Percentiles rank a stretch among this genome's conserved stretches.
phyloP scores from a whole-genome alignment of 2,329 filamentous ascomycete species.

The Sarocladiaceae sp. region DNA sequence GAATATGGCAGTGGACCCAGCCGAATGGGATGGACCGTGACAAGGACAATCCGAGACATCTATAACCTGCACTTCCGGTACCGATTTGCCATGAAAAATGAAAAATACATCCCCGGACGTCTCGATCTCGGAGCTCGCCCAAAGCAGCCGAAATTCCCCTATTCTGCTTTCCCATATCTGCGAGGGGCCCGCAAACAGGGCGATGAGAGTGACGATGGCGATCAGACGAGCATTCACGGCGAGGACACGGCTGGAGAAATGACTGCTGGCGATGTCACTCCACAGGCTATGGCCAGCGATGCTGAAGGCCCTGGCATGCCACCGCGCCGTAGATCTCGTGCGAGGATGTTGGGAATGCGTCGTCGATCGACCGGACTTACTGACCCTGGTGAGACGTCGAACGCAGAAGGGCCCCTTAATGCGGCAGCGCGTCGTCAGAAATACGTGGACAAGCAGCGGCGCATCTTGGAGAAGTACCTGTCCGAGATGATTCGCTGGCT shows the following conservation, averaged over 20 bases:
- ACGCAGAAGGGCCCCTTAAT: slow-evolving; percentile 33
- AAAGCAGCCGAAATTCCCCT: slow-evolving; percentile 85
- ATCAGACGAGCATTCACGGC: slow-evolving; percentile 37
- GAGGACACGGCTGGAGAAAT: slow-evolving; percentile 43
- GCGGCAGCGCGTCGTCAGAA: slow-evolving; percentile 38
- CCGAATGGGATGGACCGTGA: slow-evolving; percentile 93
- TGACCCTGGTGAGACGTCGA: slow-evolving; percentile 39
- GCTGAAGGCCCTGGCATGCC: slow-evolving; percentile 23
- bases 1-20: slow-evolving; percentile 95
- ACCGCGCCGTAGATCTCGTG: slow-evolving; percentile 44
- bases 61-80: slow-evolving; percentile 90
- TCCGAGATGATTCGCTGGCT: slow-evolving; percentile 93
- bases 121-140: slow-evolving; percentile 60
- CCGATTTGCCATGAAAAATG: slow-evolving; percentile 77
- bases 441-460: slow-evolving; percentile 77
- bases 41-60: slow-evolving; percentile 82
- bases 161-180: slow-evolving; percentile 83
- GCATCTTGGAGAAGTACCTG: slow-evolving; percentile 81
- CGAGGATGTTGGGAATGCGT: slow-evolving; percentile 45
- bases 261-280: slow-evolving; percentile 31
- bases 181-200: slow-evolving; percentile 73
- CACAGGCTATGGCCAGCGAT: slow-evolving; percentile 35
- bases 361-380: slow-evolving; percentile 46
- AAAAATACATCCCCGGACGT: slow-evolving; percentile 69
- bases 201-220: slow-evolving; percentile 76